Conservation (phyloP, 2,329 filamentous ascomycete genomes). For the Pyrenophora graminea region DNA sequence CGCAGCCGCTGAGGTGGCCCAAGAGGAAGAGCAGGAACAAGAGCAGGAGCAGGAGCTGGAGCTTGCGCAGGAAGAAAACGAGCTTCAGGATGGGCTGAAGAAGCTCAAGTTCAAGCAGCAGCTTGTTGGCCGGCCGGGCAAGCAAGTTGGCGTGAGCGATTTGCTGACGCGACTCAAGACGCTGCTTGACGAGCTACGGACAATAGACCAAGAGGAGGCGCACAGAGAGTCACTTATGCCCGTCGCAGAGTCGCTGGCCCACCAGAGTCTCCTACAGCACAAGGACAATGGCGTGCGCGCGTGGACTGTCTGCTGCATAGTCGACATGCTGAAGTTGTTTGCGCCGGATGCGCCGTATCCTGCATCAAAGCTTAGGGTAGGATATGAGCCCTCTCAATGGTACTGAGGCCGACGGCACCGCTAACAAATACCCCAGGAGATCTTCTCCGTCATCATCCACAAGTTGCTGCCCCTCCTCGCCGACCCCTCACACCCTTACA, state of each 20-base stretch:
- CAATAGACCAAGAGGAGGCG: slow-evolving; percentile 84
- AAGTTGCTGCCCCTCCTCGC: slow-evolving; percentile 83
- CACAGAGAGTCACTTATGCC: slow-evolving; percentile 81
- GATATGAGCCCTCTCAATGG: background rate
- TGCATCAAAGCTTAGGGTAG: slow-evolving; percentile 83
- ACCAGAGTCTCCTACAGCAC: slow-evolving; percentile 80
- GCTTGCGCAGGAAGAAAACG: slow-evolving; percentile 26
- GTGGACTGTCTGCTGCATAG: slow-evolving; percentile 83
- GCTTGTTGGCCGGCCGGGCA: slow-evolving; percentile 89
- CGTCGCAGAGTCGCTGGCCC: slow-evolving; percentile 83
- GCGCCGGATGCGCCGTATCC: slow-evolving; percentile 96
- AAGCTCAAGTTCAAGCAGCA: slow-evolving; percentile 79
- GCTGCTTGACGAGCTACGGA: slow-evolving; percentile 79
- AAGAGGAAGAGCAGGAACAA: slow-evolving; percentile 28
- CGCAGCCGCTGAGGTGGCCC: slow-evolving; percentile 37
- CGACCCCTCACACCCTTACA: slow-evolving; percentile 86
- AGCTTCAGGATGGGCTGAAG: slow-evolving; percentile 54
- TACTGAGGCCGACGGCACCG: background rate
- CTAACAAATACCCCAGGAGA: slow-evolving; percentile 64
- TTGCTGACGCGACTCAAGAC: slow-evolving; percentile 79
- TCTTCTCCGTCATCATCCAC: slow-evolving; percentile 86
- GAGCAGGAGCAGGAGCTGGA: slow-evolving; percentile 25
- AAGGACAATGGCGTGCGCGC: slow-evolving; percentile 94
- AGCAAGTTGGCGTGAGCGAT: slow-evolving; percentile 81
- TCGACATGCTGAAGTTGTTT: slow-evolving; percentile 90